Evolutionary conservation across 176 grass and related monocot species (phyloP).

Genomic region (Oryza brachyantha): DNA sequence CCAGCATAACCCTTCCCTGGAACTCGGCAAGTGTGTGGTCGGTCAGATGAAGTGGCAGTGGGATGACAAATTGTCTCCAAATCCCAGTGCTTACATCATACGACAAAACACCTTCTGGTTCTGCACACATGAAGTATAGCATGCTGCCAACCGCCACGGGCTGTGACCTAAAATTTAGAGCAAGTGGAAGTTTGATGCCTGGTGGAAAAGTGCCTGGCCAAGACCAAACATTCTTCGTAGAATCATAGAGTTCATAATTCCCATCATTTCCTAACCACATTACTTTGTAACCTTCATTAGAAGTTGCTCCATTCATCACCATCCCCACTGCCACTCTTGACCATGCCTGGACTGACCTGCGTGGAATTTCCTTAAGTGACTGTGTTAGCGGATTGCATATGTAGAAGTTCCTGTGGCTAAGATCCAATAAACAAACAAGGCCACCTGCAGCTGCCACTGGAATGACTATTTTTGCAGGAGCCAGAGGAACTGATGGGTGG

Average conservation of each 20-base stretch:
- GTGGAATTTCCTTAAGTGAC: constrained; percentile 80
- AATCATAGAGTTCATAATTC: constrained; percentile 77
- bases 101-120: constrained; percentile 94
- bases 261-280: constrained; percentile 79
- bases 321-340: constrained; percentile 92
- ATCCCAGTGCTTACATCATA: constrained; percentile 65
- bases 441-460: constrained; percentile 94
- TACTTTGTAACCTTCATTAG: constrained; percentile 73
- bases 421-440: constrained; percentile 89
- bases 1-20: constrained; percentile 80
- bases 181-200: constrained; percentile 75
- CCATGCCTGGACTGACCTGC: constrained; percentile 66
- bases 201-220: constrained; percentile 53
- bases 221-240: constrained; percentile 61
- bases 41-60: constrained; percentile 65
- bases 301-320: constrained; percentile 67
- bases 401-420: constrained; percentile 79
- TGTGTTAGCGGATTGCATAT: constrained; percentile 82
- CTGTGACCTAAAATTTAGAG: constrained; percentile 94
- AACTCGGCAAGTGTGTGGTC: constrained; percentile 86
- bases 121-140: constrained; percentile 88
- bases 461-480: constrained; percentile 68
- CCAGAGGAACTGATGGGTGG: constrained; percentile 52
- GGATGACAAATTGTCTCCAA: constrained; percentile 93
- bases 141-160: constrained; percentile 68